A percentile compares a stretch with the other conserved stretches of the same genome.
Evolutionary conservation across 345 rosid genomes (phyloP).

Genomic region (Citrus reticulata): DNA sequence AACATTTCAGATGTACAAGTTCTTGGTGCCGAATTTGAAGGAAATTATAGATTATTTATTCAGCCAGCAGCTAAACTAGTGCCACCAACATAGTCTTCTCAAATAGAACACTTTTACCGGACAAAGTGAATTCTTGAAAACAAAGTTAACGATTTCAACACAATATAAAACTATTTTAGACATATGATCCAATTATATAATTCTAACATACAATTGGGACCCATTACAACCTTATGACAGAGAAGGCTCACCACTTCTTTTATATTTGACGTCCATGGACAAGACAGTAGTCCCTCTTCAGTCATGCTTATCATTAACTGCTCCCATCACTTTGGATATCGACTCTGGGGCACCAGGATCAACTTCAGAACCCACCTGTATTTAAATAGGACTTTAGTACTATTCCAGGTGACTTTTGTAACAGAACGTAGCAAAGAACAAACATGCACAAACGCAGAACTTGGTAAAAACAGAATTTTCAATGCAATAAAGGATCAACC

Average conservation of each 20-base stretch:
- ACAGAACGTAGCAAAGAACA: background rate
- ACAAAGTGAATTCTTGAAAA: background rate
- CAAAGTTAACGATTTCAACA: background rate
- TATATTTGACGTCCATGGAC: background rate
- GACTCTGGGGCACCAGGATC: slow-evolving; percentile 12
- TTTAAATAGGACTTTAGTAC: background rate
- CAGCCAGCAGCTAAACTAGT: background rate
- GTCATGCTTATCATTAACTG: slow-evolving; percentile 26
- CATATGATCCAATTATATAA: background rate
- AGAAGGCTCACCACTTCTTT: background rate
- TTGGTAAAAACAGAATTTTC: background rate
- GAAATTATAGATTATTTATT: background rate
- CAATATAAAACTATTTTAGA: background rate
- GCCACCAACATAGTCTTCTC: background rate
- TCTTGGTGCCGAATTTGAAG: background rate
- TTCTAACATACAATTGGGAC: background rate
- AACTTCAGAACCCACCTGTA: slow-evolving; percentile 29
- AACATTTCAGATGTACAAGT: background rate
- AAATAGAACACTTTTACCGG: background rate
- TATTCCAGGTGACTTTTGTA: background rate
- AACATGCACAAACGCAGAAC: background rate
- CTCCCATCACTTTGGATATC: slow-evolving; percentile 14
- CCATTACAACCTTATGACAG: background rate
- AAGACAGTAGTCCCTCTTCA: slow-evolving; percentile 7
- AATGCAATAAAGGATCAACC: background rate